Evolutionary conservation across 1,139 yeast genomes (phyloP), one percentile per base, ranked within the genome.

Genomic region (Hanseniaspora sp.): DNA sequence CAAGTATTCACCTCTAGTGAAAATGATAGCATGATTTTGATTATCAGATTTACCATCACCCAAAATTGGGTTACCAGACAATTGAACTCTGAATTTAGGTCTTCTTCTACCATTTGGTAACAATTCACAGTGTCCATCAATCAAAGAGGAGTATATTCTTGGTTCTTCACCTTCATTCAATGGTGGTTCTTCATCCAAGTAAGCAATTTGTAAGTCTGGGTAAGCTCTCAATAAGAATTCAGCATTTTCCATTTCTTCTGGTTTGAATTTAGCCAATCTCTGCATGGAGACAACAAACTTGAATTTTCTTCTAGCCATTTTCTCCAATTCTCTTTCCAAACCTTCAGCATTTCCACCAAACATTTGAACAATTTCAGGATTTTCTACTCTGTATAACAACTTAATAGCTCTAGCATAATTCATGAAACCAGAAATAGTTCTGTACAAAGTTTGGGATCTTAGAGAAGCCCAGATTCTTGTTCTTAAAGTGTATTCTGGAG

Each of bases 21-120:
- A 92, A 68, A 92, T 87, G 64, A 92, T 73, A 60, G 97, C 88
- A 73, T 90, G 97, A 73, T 92, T 92, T 74, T 92, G 98, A 73
- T 92, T 92, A 79, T 92, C 98, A 66, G 97, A 86, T 73, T 92
- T 92, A 82, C 98, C 98, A 71, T 92, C 98, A 79, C 98, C 98
- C 68, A 92, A 78, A 71, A 92, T 92, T 68, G 98, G 97, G 72
- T 92, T 92, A 77, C 98, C 98, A 63, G 97, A 88, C 64, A 92
- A 78, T 77, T 90, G 97, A 62, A 92, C 83, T 79, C 98, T 85
- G 73, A 88, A 92, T 72, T 90, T 90, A 61, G 98, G 98, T 73
- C 96, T 90, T 76, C 98, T 88, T 72, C 96, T 84, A 65, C 97
- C 98, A 69, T 92, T 88, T 72, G 90, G 96, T 79, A 92, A 78